Evolutionary conservation across 2,329 filamentous ascomycete genomes (phyloP), one percentile per base, ranked within the genome.

Genomic region (Dactylellina leptospora): DNA sequence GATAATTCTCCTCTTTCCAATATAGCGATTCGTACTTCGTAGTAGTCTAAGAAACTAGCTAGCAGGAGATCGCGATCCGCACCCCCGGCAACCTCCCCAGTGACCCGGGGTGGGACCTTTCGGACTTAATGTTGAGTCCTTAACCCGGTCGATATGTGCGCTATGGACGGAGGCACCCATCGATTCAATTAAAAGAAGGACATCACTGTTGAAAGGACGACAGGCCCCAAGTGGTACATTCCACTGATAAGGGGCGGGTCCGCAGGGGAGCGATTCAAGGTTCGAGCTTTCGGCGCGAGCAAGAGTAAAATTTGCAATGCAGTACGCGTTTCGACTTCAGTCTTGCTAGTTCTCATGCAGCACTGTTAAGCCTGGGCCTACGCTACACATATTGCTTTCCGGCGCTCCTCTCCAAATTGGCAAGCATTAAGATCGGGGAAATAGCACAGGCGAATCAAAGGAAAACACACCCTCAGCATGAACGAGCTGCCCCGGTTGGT

Each of bases 21-120:
- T n/a, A n/a, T n/a, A n/a, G n/a, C n/a, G n/a, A n/a, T n/a, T n/a
- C n/a, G n/a, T n/a, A n/a, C n/a, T n/a, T n/a, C n/a, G n/a, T n/a
- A n/a, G n/a, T n/a, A n/a, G n/a, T n/a, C n/a, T n/a, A n/a, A n/a
- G n/a, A n/a, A n/a, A n/a, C 16, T 42, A n/a, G 16, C 40, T 22
- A 18, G 13, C 16, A 55, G 50, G 40, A 51, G 66, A 71, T 71
- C 66, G 66, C 66, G 66, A 71, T 71, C 66, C 66, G 61, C 66
- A 50, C 38, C 61, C 61, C 51, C 13, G 61, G 48, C 23, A 36
- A 40, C 28, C 36, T 60, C 38, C 48, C 48, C 48, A 18, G 45
- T 25, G 44, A 22, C 48, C 48, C 48, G 20, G 47, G 54, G 54
- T 54, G 18, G n/a, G 18, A 22, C 53, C 40, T 59, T 25, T 45